Conservation (phyloP, 179 eudicot species). For the Kewa caespitosa region DNA sequence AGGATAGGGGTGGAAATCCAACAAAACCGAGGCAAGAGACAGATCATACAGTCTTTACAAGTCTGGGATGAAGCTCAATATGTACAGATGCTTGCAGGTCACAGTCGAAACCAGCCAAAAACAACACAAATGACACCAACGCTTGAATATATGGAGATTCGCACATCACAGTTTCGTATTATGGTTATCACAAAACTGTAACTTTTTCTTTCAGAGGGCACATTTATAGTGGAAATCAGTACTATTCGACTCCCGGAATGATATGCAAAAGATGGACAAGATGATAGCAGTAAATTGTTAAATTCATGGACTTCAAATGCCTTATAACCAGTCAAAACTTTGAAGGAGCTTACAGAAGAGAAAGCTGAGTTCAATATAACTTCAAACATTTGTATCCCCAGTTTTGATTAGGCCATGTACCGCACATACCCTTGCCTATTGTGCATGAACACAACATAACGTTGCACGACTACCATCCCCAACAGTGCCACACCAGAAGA, state of each 20-base stretch:
- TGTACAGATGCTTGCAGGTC: not conserved
- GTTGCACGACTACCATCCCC: not conserved
- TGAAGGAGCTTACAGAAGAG: not conserved
- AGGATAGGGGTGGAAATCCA: conserved; percentile 5
- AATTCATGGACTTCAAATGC: not conserved
- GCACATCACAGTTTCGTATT: conserved; percentile 2
- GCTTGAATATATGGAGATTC: not conserved
- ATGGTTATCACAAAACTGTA: not conserved
- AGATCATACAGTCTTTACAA: conserved; percentile 1
- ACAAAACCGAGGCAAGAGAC: not conserved
- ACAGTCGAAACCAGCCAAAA: not conserved
- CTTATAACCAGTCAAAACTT: not conserved
- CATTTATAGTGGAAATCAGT: not conserved
- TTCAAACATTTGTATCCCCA: not conserved
- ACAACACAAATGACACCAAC: not conserved
- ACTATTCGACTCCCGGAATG: not conserved
- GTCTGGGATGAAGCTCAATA: not conserved
- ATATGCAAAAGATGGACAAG: not conserved
- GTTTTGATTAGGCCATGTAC: not conserved
- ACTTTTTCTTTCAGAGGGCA: not conserved
- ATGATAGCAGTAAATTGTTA: not conserved
- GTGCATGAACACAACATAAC: not conserved
- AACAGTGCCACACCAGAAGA: not conserved
- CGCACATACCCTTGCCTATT: not conserved
- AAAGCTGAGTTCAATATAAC: too few species aligned